Evolutionary conservation across 2,329 filamentous ascomycete genomes (phyloP).

Genomic region (Dactylellina leptospora): DNA sequence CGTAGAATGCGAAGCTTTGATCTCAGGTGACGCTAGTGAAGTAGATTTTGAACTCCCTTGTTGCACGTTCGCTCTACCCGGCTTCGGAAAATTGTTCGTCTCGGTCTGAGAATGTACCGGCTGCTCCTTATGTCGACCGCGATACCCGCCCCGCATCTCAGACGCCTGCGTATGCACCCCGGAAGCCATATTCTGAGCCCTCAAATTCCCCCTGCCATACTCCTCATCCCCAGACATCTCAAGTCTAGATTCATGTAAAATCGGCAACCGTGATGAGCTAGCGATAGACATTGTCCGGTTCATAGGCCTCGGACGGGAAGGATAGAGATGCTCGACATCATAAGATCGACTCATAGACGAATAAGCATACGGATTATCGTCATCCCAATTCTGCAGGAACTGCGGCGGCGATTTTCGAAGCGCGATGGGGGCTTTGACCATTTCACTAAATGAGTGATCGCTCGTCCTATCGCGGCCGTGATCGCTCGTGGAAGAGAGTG

Average conservation of each 20-base stretch:
- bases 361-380: constrained; percentile 39
- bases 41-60: too few relatives aligned
- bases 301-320: constrained; percentile 9
- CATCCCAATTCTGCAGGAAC: constrained; percentile 44
- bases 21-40: not conserved
- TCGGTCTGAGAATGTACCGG: not conserved
- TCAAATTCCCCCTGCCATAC: not conserved
- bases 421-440: constrained; percentile 41
- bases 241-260: constrained; percentile 44
- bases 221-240: constrained; percentile 31
- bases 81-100: not conserved
- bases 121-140: constrained; percentile 10
- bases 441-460: constrained; percentile 15
- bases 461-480: not conserved
- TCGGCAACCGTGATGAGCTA: constrained; percentile 33
- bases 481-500: constrained; percentile 34
- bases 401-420: constrained; percentile 43
- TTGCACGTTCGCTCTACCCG: not conserved
- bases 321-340: constrained; percentile 23
- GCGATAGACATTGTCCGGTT: constrained; percentile 35
- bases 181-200: constrained; percentile 14
- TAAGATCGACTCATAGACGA: constrained; percentile 16
- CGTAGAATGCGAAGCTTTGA: not conserved
- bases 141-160: constrained; percentile 9
- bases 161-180: not conserved